Conservation (phyloP, 495 filamentous ascomycete genomes). For the Neohortaea acidophila region DNA sequence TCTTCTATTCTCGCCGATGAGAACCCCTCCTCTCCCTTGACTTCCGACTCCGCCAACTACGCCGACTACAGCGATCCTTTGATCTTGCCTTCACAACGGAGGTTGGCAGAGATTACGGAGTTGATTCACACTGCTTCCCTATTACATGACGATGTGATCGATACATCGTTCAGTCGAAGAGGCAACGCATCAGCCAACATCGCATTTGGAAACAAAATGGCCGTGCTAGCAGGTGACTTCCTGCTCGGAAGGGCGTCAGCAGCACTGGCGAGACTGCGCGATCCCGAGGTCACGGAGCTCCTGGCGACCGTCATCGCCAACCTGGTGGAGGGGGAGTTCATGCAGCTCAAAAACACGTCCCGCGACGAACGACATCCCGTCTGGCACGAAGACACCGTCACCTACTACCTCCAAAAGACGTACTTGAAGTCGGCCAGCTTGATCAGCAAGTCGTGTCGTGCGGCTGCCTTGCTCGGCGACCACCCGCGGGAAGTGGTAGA, state of each 20-base stretch:
- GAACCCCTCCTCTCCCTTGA: slow-evolving; percentile 45
- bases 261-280: slow-evolving; percentile 72
- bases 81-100: slow-evolving; percentile 84
- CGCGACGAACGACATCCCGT: slow-evolving; percentile 65
- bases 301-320: slow-evolving; percentile 94
- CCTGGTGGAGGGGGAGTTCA: slow-evolving; percentile 95
- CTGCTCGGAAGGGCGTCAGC: slow-evolving; percentile 85
- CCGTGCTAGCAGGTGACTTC: slow-evolving; percentile 90
- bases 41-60: slow-evolving; percentile 22
- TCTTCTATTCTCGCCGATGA: slow-evolving; percentile 58
- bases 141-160: slow-evolving; percentile 95
- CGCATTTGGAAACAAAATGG: slow-evolving; percentile 97
- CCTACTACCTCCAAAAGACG: slow-evolving; percentile 97
- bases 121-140: slow-evolving; percentile 93
- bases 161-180: slow-evolving; percentile 70
- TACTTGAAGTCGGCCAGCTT: slow-evolving; percentile 92
- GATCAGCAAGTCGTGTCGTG: slow-evolving; percentile 89
- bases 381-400: slow-evolving; percentile 73
- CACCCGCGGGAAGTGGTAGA: slow-evolving; percentile 66
- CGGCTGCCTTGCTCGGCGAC: slow-evolving; percentile 71
- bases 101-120: slow-evolving; percentile 91
- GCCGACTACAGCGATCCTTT: slow-evolving; percentile 44
- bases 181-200: slow-evolving; percentile 77
- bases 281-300: slow-evolving; percentile 88
- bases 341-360: slow-evolving; percentile 95